phyloP scores from a whole-genome alignment of 2,329 filamentous ascomycete genomes.

The Colletotrichum sublineola region DNA sequence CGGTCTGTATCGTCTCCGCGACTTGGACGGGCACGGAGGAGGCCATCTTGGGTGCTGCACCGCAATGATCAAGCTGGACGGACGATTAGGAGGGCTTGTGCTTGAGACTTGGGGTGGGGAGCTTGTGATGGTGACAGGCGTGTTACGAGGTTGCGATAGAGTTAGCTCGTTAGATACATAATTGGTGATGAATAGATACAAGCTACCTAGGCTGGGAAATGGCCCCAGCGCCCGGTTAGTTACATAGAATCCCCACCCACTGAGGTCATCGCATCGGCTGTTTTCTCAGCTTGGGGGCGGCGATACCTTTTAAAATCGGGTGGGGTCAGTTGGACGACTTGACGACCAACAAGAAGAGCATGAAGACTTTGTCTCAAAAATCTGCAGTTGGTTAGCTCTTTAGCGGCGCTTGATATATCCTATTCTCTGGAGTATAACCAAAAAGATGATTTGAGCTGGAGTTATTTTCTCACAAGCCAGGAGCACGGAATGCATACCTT shows the following conservation, averaged over 20 bases:
- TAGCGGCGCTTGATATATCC: neutral
- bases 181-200: neutral
- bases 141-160: conserved; percentile 30
- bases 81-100: neutral
- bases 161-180: conserved; percentile 35
- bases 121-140: conserved; percentile 12
- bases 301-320: conserved; percentile 10
- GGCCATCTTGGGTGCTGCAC: conserved; percentile 54
- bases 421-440: neutral
- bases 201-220: no score
- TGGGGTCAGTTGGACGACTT: conserved; percentile 20
- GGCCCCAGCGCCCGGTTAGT: neutral
- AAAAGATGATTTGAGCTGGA: neutral
- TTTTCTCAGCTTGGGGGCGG: conserved; percentile 6
- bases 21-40: conserved; percentile 74
- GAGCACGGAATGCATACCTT: neutral
- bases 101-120: neutral
- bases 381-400: neutral
- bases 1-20: conserved; percentile 84
- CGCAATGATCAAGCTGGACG: neutral
- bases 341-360: conserved; percentile 20
- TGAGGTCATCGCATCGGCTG: conserved; percentile 33
- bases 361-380: conserved; percentile 30
- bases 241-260: conserved; percentile 4
- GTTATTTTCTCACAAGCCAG: neutral